phyloP scores from a whole-genome alignment of 2,329 filamentous ascomycete genomes.

The Leptosphaerulina australis region DNA sequence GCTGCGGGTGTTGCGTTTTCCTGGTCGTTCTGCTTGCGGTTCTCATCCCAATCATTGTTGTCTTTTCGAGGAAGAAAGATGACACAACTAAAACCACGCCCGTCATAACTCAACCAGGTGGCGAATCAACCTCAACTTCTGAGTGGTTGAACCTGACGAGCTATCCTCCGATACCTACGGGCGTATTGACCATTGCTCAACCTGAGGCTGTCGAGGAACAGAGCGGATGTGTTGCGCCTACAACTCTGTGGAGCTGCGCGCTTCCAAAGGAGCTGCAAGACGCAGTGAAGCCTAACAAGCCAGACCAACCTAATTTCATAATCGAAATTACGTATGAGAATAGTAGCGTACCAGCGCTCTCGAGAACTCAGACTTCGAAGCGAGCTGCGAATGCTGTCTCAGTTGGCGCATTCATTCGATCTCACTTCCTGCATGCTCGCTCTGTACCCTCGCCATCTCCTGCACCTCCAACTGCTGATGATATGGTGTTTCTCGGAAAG shows the following conservation, averaged over 20 bases:
- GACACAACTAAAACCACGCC: conserved; percentile 33
- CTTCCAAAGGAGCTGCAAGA: conserved; percentile 78
- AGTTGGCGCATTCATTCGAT: conserved; percentile 44
- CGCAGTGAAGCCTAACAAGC: conserved; percentile 65
- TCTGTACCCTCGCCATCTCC: conserved; percentile 57
- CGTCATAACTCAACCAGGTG: conserved; percentile 20
- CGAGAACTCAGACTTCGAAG: conserved; percentile 40
- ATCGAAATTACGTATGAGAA: conserved; percentile 72
- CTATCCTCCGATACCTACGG: conserved; percentile 85
- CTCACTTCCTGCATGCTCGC: conserved; percentile 34
- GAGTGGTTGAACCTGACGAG: conserved; percentile 84
- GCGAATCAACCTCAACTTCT: conserved; percentile 31
- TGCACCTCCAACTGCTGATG: conserved; percentile 64
- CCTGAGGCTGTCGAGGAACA: conserved; percentile 69
- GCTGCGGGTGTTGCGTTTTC: conserved; percentile 47
- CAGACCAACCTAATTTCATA: conserved; percentile 77
- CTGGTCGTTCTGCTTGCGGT: conserved; percentile 46
- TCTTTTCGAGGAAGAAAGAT: conserved; percentile 48
- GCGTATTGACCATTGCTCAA: conserved; percentile 77
- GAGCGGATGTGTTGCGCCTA: conserved; percentile 72
- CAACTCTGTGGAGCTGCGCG: conserved; percentile 84
- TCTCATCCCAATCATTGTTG: conserved; percentile 48
- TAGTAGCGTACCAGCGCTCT: conserved; percentile 49
- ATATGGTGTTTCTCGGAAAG: conserved; percentile 82
- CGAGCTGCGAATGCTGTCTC: conserved; percentile 68